These are phyloP conservation scores for Boletus huronensis DNA, from an alignment of 768 basidiomycete species.

Conservation along the genomic window DNA sequence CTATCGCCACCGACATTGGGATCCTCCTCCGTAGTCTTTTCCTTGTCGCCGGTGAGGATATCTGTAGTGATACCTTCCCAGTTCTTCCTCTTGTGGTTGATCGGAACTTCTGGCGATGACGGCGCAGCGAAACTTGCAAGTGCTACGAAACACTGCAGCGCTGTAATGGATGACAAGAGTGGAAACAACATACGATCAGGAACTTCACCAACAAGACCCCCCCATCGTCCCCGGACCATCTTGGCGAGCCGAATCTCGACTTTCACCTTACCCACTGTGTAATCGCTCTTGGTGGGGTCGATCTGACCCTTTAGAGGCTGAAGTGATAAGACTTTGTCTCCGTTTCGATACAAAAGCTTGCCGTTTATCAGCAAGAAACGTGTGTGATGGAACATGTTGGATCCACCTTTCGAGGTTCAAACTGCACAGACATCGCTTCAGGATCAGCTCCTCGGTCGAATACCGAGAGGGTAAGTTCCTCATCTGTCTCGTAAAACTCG, in stretches of 20 bases:
- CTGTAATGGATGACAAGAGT: neutral
- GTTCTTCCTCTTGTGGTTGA: constrained; percentile 60
- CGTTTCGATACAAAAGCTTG: constrained; percentile 49
- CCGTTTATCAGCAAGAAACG: constrained; percentile 1
- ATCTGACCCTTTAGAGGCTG: constrained; percentile 85
- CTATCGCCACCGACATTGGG: constrained; percentile 89
- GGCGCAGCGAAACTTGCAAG: constrained; percentile 28
- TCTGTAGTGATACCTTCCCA: constrained; percentile 83
- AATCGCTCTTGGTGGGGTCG: constrained; percentile 56
- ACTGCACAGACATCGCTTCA: constrained; percentile 53
- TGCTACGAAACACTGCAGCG: constrained; percentile 8
- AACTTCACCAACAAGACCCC: constrained; percentile 64
- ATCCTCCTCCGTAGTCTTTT: constrained; percentile 67
- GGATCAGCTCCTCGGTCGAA: constrained; percentile 78
- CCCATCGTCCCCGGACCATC: constrained; percentile 67
- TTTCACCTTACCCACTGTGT: constrained; percentile 79
- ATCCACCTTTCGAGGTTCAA: constrained; percentile 62
- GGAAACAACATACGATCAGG: constrained; percentile 59
- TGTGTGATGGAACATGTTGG: neutral
- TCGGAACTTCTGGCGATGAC: constrained; percentile 29
- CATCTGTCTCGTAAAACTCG: constrained; percentile 87
- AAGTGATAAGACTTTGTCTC: constrained; percentile 65
- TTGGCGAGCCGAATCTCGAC: constrained; percentile 82
- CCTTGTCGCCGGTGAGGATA: constrained; percentile 67
- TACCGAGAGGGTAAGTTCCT: constrained; percentile 65